A percentile compares a stretch with the other conserved stretches of the same genome.
These are phyloP conservation scores for Furcasterigmium sp. DNA, from an alignment of 2,329 filamentous ascomycete genomes.

Conservation along the genomic window DNA sequence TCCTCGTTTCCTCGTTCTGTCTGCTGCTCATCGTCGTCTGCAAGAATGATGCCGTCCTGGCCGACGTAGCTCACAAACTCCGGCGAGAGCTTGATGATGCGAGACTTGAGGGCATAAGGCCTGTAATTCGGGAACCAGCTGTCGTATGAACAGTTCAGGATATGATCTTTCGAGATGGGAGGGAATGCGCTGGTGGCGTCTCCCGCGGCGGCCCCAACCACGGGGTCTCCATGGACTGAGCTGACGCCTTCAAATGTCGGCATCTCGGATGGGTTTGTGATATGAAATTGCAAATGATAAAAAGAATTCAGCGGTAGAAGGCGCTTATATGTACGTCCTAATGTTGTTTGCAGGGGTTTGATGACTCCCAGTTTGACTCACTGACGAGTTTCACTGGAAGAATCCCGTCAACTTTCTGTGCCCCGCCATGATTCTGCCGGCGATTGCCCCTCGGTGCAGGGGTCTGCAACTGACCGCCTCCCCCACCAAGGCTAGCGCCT, in stretches of 20 bases:
- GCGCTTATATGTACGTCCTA: neutral
- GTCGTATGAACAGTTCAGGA: conserved; percentile 91
- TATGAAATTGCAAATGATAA: neutral
- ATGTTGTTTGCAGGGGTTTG: neutral
- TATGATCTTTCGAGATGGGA: conserved; percentile 78
- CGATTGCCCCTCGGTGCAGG: neutral
- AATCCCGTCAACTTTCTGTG: neutral
- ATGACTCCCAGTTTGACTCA: conserved; percentile 3
- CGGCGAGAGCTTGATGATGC: conserved; percentile 70
- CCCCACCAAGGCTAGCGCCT: neutral
- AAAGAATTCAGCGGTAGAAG: neutral
- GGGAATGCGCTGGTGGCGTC: conserved; percentile 60
- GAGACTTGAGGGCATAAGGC: conserved; percentile 75
- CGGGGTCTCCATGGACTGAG: conserved; percentile 8
- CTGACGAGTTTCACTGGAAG: neutral
- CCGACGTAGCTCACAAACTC: conserved; percentile 82
- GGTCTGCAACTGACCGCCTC: neutral
- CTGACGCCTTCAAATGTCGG: conserved; percentile 20
- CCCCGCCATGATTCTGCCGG: conserved; percentile 3
- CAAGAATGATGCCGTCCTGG: conserved; percentile 87
- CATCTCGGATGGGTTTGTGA: conserved; percentile 17
- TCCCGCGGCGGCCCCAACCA: conserved; percentile 5
- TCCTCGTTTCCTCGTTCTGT: conserved; percentile 38
- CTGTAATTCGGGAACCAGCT: conserved; percentile 80
- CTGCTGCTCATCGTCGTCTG: conserved; percentile 54